Conservation (phyloP, 306 rosid species). For the Lotus japonicus region DNA sequence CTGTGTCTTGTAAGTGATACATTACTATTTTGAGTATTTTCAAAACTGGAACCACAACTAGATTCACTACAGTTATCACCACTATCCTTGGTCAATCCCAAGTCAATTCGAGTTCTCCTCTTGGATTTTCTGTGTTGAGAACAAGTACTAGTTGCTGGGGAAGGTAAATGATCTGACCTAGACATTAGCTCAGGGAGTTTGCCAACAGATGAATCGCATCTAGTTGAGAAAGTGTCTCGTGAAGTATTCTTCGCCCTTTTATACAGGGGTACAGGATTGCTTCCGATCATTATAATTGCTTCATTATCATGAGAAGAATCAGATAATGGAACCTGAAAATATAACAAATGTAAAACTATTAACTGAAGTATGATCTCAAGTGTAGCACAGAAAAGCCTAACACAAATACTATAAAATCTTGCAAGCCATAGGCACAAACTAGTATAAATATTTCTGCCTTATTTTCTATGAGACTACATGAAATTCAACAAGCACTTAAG, state of each 20-base stretch:
- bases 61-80: neutral
- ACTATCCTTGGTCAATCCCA: neutral
- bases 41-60: neutral
- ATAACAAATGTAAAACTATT: neutral
- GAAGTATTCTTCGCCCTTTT: neutral
- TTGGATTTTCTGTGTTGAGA: neutral
- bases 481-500: neutral
- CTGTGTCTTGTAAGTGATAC: neutral
- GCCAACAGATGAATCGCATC: neutral
- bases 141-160: neutral
- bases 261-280: neutral
- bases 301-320: neutral
- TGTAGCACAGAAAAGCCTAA: no score
- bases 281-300: neutral
- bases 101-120: slow-evolving; percentile 1
- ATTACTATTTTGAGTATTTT: neutral
- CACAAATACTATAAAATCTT: no score
- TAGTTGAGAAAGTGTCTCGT: neutral
- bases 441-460: neutral
- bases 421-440: neutral
- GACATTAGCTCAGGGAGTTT: neutral
- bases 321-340: neutral
- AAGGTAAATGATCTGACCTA: neutral
- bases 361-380: neutral
- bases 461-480: neutral